Conservation (phyloP, 257 asterid species). For the Craterostigma plantagineum region DNA sequence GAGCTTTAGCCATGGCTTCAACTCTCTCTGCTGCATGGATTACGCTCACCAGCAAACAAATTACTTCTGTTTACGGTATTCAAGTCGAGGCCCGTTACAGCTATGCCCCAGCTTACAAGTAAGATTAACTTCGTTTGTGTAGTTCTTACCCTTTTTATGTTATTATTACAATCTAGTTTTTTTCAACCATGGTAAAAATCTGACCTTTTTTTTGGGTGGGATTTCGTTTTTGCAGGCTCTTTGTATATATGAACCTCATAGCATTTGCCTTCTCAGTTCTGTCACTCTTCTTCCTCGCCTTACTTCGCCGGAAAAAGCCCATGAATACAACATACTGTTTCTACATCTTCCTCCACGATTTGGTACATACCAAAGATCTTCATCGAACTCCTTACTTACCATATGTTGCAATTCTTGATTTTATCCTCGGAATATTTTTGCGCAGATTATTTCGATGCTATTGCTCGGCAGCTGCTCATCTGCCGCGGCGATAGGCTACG, state of each 20-base stretch:
- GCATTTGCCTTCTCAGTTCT: conserved; percentile 23
- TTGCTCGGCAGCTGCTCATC: conserved; percentile 45
- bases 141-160: too few species aligned
- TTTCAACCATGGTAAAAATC: too few species aligned
- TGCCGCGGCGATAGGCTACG: conserved; percentile 39
- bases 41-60: conserved; percentile 29
- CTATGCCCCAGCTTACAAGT: conserved; percentile 49
- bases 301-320: conserved; percentile 15
- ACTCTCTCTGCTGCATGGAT: conserved; percentile 41
- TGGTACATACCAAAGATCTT: too few species aligned
- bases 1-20: conserved; percentile 21
- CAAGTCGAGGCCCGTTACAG: conserved; percentile 31
- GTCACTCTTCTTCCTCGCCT: conserved; percentile 12
- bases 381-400: too few species aligned
- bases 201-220: too few species aligned
- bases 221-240: conserved; percentile 23
- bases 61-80: conserved; percentile 22
- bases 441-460: conserved; percentile 25
- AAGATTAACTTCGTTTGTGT: conserved; percentile 1
- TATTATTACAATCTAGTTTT: too few species aligned
- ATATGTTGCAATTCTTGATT: not conserved
- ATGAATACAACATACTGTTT: conserved; percentile 17
- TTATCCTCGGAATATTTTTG: not conserved
- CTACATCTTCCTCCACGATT: conserved; percentile 44
- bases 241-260: conserved; percentile 32